These are phyloP conservation scores for Zygnema circumcarinatum DNA, from an alignment of 139 green algal genomes.

Conservation along the genomic window DNA sequence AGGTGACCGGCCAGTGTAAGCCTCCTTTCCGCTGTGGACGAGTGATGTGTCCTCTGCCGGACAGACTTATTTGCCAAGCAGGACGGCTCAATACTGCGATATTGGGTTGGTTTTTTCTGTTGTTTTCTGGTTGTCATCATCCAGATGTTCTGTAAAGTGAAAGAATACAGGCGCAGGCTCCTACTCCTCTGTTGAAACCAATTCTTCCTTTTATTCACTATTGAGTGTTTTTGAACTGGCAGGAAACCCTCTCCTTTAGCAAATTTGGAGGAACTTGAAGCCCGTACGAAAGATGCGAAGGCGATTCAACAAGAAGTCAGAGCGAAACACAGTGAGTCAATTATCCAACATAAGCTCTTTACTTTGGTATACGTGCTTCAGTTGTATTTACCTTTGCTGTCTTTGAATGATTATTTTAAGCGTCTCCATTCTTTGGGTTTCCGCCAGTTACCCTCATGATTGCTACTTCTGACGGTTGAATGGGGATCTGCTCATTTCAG, in stretches of 20 bases:
- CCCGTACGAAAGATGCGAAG: background rate
- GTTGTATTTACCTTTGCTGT: background rate
- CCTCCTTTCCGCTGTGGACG: background rate
- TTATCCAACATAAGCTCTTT: background rate
- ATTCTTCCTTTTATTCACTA: background rate
- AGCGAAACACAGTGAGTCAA: background rate
- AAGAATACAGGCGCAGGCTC: background rate
- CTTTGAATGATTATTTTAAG: background rate
- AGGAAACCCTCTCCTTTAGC: background rate
- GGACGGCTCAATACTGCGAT: background rate
- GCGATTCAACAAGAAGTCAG: background rate
- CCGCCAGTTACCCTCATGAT: too few species aligned
- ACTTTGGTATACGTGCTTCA: background rate
- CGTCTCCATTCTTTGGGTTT: too few species aligned
- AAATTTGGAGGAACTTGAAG: background rate
- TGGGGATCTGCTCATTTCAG: background rate
- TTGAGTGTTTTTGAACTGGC: background rate
- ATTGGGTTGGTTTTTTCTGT: background rate
- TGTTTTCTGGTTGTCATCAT: background rate
- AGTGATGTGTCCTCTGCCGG: background rate
- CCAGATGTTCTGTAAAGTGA: background rate
- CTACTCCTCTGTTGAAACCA: background rate
- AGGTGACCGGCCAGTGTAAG: conserved; percentile 20
- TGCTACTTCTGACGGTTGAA: too few species aligned
- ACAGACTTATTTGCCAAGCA: background rate